Conservation (phyloP, 2,329 filamentous ascomycete species). For the Davidsoniella neocaledoniae region DNA sequence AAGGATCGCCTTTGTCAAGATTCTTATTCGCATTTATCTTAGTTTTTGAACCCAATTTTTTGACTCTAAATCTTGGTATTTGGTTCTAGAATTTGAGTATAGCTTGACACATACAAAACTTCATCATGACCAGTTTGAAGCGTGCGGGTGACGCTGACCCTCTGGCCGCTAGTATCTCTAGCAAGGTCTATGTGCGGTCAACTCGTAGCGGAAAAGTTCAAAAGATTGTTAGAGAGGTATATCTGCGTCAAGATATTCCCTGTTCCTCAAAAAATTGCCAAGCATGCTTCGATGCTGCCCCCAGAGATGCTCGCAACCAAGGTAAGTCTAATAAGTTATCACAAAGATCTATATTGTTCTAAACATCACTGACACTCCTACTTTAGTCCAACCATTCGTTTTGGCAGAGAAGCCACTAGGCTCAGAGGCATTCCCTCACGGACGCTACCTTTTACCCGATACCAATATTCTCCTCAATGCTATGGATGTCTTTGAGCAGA, state of each 20-base stretch:
- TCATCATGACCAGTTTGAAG: slow-evolving; percentile 48
- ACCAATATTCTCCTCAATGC: slow-evolving; percentile 90
- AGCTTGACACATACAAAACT: neutral
- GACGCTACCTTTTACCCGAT: slow-evolving; percentile 89
- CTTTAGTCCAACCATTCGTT: slow-evolving; percentile 59
- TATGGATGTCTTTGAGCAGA: slow-evolving; percentile 94
- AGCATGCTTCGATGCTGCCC: slow-evolving; percentile 55
- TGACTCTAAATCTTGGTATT: too few relatives aligned
- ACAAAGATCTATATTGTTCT: neutral
- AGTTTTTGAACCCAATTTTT: neutral
- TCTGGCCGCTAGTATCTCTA: slow-evolving; percentile 60
- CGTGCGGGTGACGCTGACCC: slow-evolving; percentile 35
- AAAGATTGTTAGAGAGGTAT: slow-evolving; percentile 94
- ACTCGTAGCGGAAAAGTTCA: slow-evolving; percentile 94
- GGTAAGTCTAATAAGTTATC: slow-evolving; percentile 30
- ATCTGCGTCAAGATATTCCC: slow-evolving; percentile 89
- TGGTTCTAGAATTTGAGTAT: too few relatives aligned
- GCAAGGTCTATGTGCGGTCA: slow-evolving; percentile 89
- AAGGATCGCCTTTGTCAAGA: neutral
- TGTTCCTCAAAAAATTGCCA: slow-evolving; percentile 86
- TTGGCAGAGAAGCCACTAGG: slow-evolving; percentile 78
- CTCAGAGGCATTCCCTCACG: slow-evolving; percentile 64
- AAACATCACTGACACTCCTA: neutral
- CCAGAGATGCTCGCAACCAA: slow-evolving; percentile 61
- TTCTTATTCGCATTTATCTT: neutral